phyloP scores from a whole-genome alignment of 192 early-diverging fungal genomes.

The Anaeromyces robustus region DNA sequence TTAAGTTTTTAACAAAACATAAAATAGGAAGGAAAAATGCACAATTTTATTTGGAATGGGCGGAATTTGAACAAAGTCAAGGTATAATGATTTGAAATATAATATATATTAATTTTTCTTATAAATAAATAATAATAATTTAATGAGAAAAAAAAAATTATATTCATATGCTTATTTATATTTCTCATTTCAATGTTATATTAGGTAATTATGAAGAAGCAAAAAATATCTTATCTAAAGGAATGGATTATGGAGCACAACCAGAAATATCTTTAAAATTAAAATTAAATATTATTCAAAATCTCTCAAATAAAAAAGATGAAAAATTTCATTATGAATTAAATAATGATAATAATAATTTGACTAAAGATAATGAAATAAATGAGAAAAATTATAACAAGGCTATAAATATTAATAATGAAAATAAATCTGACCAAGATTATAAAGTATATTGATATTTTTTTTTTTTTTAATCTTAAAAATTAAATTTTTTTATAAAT shows the following conservation, averaged over 20 bases:
- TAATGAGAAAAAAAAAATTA: too few species aligned
- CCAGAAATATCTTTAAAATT: not conserved
- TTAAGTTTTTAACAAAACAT: not conserved
- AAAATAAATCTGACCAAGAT: too few species aligned
- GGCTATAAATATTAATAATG: too few species aligned
- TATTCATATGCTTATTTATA: too few species aligned
- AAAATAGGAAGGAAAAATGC: not conserved
- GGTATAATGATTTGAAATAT: not conserved
- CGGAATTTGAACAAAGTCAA: not conserved
- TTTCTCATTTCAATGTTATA: too few species aligned
- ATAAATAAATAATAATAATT: too few species aligned
- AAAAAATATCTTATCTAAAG: not conserved
- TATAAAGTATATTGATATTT: too few species aligned
- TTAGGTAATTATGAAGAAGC: not conserved
- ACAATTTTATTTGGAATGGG: not conserved
- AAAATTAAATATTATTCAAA: not conserved
- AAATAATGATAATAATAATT: not conserved
- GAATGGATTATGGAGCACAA: not conserved
- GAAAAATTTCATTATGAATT: not conserved
- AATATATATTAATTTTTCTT: too few species aligned
- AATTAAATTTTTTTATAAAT: too few species aligned
- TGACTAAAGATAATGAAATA: too few species aligned
- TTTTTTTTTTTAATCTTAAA: too few species aligned
- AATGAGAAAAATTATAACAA: too few species aligned
- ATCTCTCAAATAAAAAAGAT: not conserved